Evolutionary conservation across 805 yeast species (phyloP), one percentile per base, ranked within the genome.

Genomic region (Ogataea ramenticola): DNA sequence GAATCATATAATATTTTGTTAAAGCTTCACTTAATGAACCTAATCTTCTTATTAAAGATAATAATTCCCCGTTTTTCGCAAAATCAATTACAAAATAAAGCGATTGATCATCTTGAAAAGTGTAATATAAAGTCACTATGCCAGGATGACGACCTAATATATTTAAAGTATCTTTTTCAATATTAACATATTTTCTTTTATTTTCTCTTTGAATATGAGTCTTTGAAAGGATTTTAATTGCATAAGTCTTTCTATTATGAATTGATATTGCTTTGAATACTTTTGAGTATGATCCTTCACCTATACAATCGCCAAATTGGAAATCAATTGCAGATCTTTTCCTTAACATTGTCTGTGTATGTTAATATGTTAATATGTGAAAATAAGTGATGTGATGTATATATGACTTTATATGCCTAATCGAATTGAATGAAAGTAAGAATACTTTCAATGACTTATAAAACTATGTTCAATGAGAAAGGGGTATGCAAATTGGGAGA

Each of bases 211-310:
- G 95, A 39, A 93, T 93, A 62, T 93, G 98, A 36, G 84, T 76
- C 62, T 93, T 93, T 37, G 93, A 88, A 16, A 95, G 78, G 2
- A 93, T 85, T 64, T 93, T 93, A 52, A 93, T 81, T 21, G 99
- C 99, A 58, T 80, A 93, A 8, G 88, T 80, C 46, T 81, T 75
- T 57, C 79, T 72, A 39, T 86, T 82, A 54, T 79, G 81, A 21
- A 79, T 59, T 48, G 91, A 96, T 5, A 84, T 69, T 0, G 96
- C 99, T 46, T 86, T 84, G 54, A 79, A 86, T 10, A 91, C 99
- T 6, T 95, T 87, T 11, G 98, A 90, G 60, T 91, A 93, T 8
- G 97, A 88, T 1, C 99, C 99, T 60, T 88, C 96, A 5, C 99
- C 99, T 21, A 93, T 75, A 37, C 84, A 80, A 16, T 86, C 80